Base-by-base conservation (phyloP, 2,329 filamentous ascomycete species). In the Juglanconis juglandina region DNA sequence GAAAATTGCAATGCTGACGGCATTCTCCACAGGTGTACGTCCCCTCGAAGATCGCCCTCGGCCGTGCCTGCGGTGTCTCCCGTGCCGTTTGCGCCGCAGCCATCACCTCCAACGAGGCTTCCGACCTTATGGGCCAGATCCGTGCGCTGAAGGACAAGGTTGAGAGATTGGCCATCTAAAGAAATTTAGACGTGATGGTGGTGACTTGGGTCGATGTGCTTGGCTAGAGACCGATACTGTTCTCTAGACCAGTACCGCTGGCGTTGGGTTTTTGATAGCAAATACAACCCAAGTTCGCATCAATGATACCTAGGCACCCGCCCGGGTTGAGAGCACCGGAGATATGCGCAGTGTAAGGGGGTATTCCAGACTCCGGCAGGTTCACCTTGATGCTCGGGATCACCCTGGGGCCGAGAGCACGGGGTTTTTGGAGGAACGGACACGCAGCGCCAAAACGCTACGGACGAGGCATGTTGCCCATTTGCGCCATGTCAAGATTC, bases 81-180 rank as follows among this genome's bases (percentile, higher is more conserved):
- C 85, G 94, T 61, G 83, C 92, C 59, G 93, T 98, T 63, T 97
- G 98, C 69, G 89, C 91, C 46, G 88, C 87, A 64, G 88, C 84
- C 71, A 96, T 98, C 77, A 97, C 92, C 67, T 92, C 89, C 76
- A 96, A 96, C 83, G 92, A 96, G 79, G 89, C 89, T 44, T 90
- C 86, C 71, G 93, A 97, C 76, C 82, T 98, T 63, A 90, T 88
- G 76, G 85, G 86, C 71, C 92, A 96, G 82, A 97, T 98, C 76
- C 85, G 90, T 69, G 83, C 87, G 66, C 82, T 97, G 72, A 96
- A 94, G 83, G 91, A 96, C 78, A 96, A 96, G 87, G 91, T 98
- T 59, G 94, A 98, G 84, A 86, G 93, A 70, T 84, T 97, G 68
- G 92, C 94, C 81, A 96, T 97, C 79, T 97, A 88, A 85, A 68